Evolutionary conservation across 2,329 filamentous ascomycete species (phyloP).

Genomic region (Byssothecium circinans): DNA sequence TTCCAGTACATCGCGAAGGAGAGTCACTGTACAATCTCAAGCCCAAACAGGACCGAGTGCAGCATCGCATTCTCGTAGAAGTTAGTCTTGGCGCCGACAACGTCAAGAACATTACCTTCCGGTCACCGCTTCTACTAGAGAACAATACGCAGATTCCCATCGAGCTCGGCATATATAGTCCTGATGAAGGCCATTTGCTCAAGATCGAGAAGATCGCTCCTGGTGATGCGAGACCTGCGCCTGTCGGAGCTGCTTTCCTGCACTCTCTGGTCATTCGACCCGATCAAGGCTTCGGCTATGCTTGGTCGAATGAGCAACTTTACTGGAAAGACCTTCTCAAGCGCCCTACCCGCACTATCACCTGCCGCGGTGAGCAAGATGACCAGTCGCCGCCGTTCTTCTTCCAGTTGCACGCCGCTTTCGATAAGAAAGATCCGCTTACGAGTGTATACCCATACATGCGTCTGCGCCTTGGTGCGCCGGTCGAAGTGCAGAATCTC

Average conservation of each 20-base stretch:
- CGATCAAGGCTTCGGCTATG: slow-evolving; percentile 94
- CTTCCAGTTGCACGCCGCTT: slow-evolving; percentile 90
- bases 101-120: slow-evolving; percentile 95
- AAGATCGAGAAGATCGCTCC: slow-evolving; percentile 98
- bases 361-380: slow-evolving; percentile 82
- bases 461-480: slow-evolving; percentile 87
- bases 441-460: slow-evolving; percentile 90
- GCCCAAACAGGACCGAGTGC: slow-evolving; percentile 79
- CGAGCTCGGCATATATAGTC: slow-evolving; percentile 88
- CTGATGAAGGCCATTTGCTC: slow-evolving; percentile 81
- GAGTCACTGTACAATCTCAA: slow-evolving; percentile 87
- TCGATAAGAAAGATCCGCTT: slow-evolving; percentile 79
- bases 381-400: slow-evolving; percentile 83
- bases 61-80: slow-evolving; percentile 90
- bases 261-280: slow-evolving; percentile 87
- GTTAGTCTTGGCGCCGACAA: slow-evolving; percentile 90
- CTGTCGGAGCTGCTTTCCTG: slow-evolving; percentile 87
- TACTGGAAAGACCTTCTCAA: slow-evolving; percentile 93
- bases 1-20: slow-evolving; percentile 90
- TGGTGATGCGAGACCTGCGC: slow-evolving; percentile 84
- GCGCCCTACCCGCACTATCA: slow-evolving; percentile 80
- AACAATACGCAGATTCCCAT: slow-evolving; percentile 97
- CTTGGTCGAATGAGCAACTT: slow-evolving; percentile 86
- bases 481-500: slow-evolving; percentile 90
- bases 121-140: slow-evolving; percentile 87